These are phyloP conservation scores for Colletotrichum australisinense DNA, from an alignment of 2,329 filamentous ascomycete genomes.

Conservation along the genomic window DNA sequence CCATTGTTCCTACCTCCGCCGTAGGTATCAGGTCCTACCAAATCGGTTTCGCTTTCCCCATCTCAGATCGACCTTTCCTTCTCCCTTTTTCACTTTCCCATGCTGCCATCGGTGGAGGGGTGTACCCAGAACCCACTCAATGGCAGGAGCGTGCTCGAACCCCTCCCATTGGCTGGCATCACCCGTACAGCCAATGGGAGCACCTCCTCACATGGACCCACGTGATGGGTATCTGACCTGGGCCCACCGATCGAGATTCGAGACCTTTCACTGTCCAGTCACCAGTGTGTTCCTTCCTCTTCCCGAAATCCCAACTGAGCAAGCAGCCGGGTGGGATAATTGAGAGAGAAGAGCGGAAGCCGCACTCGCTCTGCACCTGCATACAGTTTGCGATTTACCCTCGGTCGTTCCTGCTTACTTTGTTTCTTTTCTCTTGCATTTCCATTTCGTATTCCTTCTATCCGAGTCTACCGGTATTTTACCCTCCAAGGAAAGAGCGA, in stretches of 20 bases:
- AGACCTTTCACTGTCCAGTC: not conserved
- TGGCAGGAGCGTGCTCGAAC: slow-evolving; percentile 27
- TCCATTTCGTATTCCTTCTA: not conserved
- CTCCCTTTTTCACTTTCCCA: slow-evolving; percentile 6
- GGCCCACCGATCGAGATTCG: slow-evolving; percentile 24
- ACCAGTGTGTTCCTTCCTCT: not conserved
- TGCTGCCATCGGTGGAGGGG: not conserved
- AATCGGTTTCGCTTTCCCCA: not conserved
- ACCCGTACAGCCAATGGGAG: slow-evolving; percentile 11
- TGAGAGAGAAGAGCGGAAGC: not conserved
- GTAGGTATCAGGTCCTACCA: not conserved
- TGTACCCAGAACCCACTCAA: not conserved
- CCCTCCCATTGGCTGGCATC: slow-evolving; percentile 19
- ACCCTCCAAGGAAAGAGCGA: too few relatives aligned
- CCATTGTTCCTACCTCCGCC: too few relatives aligned
- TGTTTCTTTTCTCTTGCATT: not conserved
- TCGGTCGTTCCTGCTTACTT: not conserved
- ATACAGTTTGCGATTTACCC: not conserved
- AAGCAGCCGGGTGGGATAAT: not conserved
- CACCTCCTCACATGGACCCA: not conserved
- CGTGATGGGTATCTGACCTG: not conserved
- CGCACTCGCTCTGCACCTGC: not conserved
- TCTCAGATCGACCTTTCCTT: not conserved
- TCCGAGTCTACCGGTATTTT: not conserved
- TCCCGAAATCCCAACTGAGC: not conserved